Base-by-base conservation (phyloP, 2,329 filamentous ascomycete species). In the Pseudophaeomoniella oleicola region DNA sequence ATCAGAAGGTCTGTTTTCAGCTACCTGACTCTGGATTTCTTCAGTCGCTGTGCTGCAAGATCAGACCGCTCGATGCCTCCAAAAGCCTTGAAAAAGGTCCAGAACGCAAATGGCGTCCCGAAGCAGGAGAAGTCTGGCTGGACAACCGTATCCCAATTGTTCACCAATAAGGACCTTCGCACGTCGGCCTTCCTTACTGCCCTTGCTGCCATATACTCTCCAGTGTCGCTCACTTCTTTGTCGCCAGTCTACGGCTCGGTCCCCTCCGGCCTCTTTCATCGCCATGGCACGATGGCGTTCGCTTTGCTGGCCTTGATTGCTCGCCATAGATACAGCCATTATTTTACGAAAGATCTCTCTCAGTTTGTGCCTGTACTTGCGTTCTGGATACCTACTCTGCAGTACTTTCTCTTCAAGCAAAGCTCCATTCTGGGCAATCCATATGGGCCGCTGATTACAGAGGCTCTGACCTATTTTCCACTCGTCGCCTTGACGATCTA, bases 221-320 rank as follows among this genome's bases (percentile, higher is more conserved):
- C 55, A 19, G 46, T 63, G 16, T 63, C 60, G 19, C 75, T 84
- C 52, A 66, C 86, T 43, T 78, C 73, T 29, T 66, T 96, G 19
- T 82, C 85, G 14, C 90, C 90, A 2, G 81, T 92, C 9, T 96
- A 92, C 57, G 90, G 90, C 36, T 76, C 78, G 12, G 82, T 93
- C 27, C 82, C 88, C 1, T 67, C 85, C 1, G 70, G 73, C 1
- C 65, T 79, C 45, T 81, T 78, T 55, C 88, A 94, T 54, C 61
- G 67, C 36, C 71, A 72, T 51, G 68, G 76, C 41, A 63, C 85
- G 43, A 75, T 75, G 47, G 62, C 71, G 3, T 76, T 74, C 17
- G 74, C 76, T 42, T 78, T 86, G 42, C 56, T 76, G 12, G 85
- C 84, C 19, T 83, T 83, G 71, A 69, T 81, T 5, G 67, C 70